Evolutionary conservation across 2,329 filamentous ascomycete genomes (phyloP).

Genomic region (Aspergillus pseudoglaucus): DNA sequence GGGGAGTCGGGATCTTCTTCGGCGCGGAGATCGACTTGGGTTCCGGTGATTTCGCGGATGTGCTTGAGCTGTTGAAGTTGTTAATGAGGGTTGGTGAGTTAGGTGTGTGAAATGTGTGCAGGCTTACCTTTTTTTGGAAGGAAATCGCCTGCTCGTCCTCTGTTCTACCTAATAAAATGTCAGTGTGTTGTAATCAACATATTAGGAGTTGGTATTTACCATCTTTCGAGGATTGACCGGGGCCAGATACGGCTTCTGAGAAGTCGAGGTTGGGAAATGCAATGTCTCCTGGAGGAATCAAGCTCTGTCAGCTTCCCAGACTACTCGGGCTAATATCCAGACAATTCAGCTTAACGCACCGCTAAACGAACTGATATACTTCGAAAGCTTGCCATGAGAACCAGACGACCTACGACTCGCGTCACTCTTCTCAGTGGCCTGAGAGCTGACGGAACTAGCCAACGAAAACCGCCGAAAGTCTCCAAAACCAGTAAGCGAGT

Average conservation of each 20-base stretch:
- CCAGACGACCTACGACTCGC: background rate
- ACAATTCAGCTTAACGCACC: background rate
- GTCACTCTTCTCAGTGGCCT: background rate
- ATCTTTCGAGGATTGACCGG: background rate
- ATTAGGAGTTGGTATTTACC: background rate
- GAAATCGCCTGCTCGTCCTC: background rate
- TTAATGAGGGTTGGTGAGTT: background rate
- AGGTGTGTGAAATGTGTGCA: background rate
- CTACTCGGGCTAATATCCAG: no score
- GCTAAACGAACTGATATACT: background rate
- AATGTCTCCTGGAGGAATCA: background rate
- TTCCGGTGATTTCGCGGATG: constrained; percentile 12
- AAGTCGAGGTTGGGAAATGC: background rate
- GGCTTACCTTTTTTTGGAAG: background rate
- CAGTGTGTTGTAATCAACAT: background rate
- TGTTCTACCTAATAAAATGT: background rate
- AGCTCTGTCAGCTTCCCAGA: background rate
- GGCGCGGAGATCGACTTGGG: constrained; percentile 3
- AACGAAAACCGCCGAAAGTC: background rate
- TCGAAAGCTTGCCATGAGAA: background rate
- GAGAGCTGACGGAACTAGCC: background rate
- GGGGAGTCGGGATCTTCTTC: background rate
- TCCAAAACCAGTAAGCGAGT: background rate
- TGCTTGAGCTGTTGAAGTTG: constrained; percentile 1
- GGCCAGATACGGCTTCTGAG: background rate